Percentiles rank a stretch among this genome's conserved stretches.
Conservation (phyloP, 331 rosid genomes). For the Prunus yedoensis region DNA sequence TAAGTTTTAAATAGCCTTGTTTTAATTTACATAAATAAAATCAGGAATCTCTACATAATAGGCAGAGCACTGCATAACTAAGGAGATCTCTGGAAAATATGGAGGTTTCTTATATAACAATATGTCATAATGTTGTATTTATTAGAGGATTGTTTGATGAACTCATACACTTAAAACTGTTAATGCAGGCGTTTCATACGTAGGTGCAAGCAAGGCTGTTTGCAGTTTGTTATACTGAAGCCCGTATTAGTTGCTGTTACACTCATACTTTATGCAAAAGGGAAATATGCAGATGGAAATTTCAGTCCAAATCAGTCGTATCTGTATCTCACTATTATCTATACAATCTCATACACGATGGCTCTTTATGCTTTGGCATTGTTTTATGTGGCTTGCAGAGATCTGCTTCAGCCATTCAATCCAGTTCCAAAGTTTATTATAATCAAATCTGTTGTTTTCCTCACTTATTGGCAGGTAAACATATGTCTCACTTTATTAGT, state of each 20-base stretch:
- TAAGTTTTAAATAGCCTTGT: not conserved
- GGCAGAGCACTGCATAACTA: not conserved
- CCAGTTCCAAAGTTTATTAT: slow-evolving; percentile 96
- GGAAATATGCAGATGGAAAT: slow-evolving; percentile 89
- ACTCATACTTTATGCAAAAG: slow-evolving; percentile 82
- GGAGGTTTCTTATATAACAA: not conserved
- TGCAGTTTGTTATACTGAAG: slow-evolving; percentile 98
- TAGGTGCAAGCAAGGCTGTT: slow-evolving; percentile 97
- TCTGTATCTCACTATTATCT: slow-evolving; percentile 92
- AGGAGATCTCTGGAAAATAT: not conserved
- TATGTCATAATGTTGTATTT: slow-evolving; percentile 12
- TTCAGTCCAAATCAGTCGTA: slow-evolving; percentile 87
- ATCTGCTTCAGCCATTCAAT: slow-evolving; percentile 96
- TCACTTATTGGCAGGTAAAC: slow-evolving; percentile 99
- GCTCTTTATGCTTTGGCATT: slow-evolving; percentile 87
- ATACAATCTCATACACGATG: slow-evolving; percentile 85
- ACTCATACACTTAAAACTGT: slow-evolving; percentile 30
- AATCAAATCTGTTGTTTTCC: slow-evolving; percentile 94
- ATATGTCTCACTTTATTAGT: not conserved
- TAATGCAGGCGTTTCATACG: slow-evolving; percentile 93
- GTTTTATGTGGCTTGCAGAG: slow-evolving; percentile 97
- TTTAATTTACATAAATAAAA: not conserved
- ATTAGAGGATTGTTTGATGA: slow-evolving; percentile 12
- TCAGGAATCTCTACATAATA: not conserved
- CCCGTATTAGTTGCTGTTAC: slow-evolving; percentile 86